A percentile compares a stretch with the other conserved stretches of the same genome.
phyloP scores from a whole-genome alignment of 2,329 filamentous ascomycete genomes.

The Trichoderma breve region DNA sequence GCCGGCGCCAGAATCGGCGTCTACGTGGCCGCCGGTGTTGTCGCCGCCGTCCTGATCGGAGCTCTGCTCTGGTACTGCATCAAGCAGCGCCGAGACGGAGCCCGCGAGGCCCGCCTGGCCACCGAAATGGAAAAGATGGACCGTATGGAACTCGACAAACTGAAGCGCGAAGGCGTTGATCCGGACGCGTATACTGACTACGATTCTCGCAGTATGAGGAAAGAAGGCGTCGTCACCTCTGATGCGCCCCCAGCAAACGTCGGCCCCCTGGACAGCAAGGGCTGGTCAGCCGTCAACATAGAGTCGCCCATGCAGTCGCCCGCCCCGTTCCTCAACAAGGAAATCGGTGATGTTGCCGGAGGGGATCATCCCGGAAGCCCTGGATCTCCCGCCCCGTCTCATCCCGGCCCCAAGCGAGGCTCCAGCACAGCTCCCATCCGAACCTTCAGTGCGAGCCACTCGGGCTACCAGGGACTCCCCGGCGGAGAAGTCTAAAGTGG shows the following conservation, averaged over 20 bases:
- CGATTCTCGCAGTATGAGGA: slow-evolving; percentile 22
- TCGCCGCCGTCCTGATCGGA: slow-evolving; percentile 42
- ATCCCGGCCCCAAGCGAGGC: slow-evolving; percentile 17
- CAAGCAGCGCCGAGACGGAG: slow-evolving; percentile 53
- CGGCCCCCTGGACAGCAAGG: slow-evolving; percentile 21
- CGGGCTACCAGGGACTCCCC: slow-evolving; percentile 17
- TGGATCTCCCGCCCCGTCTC: slow-evolving; percentile 7
- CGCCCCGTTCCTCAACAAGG: slow-evolving; percentile 19
- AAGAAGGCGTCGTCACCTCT: slow-evolving; percentile 18
- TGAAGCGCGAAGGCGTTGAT: slow-evolving; percentile 47
- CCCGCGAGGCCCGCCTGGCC: slow-evolving; percentile 48
- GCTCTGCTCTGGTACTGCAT: slow-evolving; percentile 53
- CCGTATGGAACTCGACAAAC: slow-evolving; percentile 50
- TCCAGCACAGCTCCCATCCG: slow-evolving; percentile 22
- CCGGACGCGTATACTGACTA: slow-evolving; percentile 44
- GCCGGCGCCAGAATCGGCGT: slow-evolving; percentile 51
- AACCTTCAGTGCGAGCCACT: slow-evolving; percentile 22
- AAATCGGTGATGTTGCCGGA: slow-evolving; percentile 16
- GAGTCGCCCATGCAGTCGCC: slow-evolving; percentile 16
- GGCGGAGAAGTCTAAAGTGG: slow-evolving; percentile 3
- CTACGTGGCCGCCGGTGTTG: slow-evolving; percentile 47
- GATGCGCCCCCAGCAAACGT: slow-evolving; percentile 23
- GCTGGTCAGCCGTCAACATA: slow-evolving; percentile 20
- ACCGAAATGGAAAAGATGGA: slow-evolving; percentile 46
- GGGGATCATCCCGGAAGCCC: not conserved